Evolutionary conservation across 441 rosid genomes (phyloP).

Genomic region (Aquilaria agallochum): DNA sequence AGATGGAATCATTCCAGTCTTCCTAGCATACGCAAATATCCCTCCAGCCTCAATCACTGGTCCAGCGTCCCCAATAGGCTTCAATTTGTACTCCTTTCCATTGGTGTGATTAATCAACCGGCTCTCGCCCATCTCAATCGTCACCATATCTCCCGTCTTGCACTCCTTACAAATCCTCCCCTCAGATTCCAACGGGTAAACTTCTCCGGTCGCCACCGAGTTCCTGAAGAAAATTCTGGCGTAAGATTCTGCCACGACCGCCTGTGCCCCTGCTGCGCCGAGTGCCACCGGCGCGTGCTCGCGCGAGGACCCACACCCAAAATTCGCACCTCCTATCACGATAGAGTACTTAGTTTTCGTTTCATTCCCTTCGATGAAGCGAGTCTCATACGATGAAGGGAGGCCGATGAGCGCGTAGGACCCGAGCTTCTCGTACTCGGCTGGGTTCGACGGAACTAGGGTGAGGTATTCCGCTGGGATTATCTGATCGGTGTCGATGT

Average conservation of each 20-base stretch:
- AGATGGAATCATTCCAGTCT: conserved; percentile 77
- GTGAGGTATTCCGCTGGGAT: conserved; percentile 90
- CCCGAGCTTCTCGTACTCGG: conserved; percentile 81
- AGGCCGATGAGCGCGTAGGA: conserved; percentile 80
- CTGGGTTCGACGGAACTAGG: conserved; percentile 83
- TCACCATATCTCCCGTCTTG: conserved; percentile 69
- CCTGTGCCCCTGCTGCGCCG: conserved; percentile 77
- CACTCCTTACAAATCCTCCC: conserved; percentile 84
- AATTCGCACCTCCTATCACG: conserved; percentile 68
- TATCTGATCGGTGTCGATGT: conserved; percentile 94
- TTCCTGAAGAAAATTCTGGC: conserved; percentile 92
- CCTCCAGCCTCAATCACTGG: conserved; percentile 95
- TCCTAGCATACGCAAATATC: conserved; percentile 86
- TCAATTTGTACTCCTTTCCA: conserved; percentile 74
- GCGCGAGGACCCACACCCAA: conserved; percentile 91
- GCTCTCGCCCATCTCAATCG: conserved; percentile 58
- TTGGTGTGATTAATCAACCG: conserved; percentile 76
- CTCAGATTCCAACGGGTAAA: conserved; percentile 78
- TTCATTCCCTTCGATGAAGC: conserved; percentile 52
- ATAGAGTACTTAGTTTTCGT: conserved; percentile 58
- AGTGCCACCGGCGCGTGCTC: conserved; percentile 93
- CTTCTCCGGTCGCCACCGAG: conserved; percentile 81
- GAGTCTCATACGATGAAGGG: conserved; percentile 55
- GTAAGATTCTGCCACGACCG: conserved; percentile 73
- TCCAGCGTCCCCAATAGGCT: conserved; percentile 88